A percentile compares a stretch with the other conserved stretches of the same genome.
Conservation (phyloP, 202 grass and related monocot species). For the Miscanthus sacchariflorus region DNA sequence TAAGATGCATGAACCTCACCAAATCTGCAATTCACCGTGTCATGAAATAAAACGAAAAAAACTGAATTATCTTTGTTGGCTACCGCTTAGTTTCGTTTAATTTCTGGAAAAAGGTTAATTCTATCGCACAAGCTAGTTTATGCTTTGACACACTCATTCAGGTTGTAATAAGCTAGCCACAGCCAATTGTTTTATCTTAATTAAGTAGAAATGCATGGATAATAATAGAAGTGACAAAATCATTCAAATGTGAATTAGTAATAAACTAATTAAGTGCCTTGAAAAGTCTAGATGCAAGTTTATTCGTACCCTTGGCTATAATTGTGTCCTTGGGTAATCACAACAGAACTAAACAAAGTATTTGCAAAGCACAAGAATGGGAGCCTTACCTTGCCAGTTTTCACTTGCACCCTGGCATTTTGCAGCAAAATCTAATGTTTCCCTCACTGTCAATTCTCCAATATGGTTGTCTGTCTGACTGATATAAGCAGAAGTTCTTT, state of each 20-base stretch:
- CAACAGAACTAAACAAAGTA: conserved; percentile 6
- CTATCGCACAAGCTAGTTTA: neutral
- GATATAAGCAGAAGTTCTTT: conserved; percentile 80
- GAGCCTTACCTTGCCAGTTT: conserved; percentile 66
- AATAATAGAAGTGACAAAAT: neutral
- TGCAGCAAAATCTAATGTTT: conserved; percentile 79
- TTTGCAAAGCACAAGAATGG: conserved; percentile 1
- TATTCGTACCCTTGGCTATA: neutral
- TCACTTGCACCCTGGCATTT: conserved; percentile 77
- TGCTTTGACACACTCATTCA: neutral
- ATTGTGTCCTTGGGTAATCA: neutral
- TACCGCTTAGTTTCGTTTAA: neutral
- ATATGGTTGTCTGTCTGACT: conserved; percentile 85
- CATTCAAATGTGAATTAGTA: neutral
- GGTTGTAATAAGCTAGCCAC: conserved; percentile 1
- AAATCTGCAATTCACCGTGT: neutral
- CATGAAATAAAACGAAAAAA: neutral
- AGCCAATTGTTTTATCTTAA: neutral
- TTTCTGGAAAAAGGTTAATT: neutral
- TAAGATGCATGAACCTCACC: conserved; percentile 8
- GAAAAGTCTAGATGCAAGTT: neutral
- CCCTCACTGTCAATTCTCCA: conserved; percentile 74
- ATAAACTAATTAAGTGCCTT: neutral
- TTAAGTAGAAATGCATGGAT: neutral
- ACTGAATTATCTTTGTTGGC: neutral